Evolutionary conservation across 371 early-diverging fungal species (phyloP), one percentile per base, ranked within the genome.

Genomic region (Mortierella sp.): DNA sequence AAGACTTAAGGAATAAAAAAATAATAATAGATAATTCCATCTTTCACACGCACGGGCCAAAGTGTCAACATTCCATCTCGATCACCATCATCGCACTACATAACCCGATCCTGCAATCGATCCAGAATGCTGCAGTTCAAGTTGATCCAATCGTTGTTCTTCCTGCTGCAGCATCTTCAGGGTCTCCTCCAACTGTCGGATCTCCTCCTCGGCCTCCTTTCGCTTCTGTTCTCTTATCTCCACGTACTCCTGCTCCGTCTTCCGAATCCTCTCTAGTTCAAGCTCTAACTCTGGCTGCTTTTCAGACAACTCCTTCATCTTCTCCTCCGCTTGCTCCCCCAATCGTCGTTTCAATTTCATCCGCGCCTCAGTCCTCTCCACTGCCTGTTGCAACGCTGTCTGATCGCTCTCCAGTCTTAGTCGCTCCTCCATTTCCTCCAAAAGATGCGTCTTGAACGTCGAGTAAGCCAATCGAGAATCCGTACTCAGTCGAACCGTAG

Each of bases 391-490:
- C 1, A 76, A 48, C 9, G 56, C 55, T 32, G 47, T 27, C 24
- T 65, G 70, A 31, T 76, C 78, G 17, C 46, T 31, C 44, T 64
- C 59, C 15, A 76, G 53, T 1, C 78, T 60, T 14, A 52, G 42
- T 24, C 65, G 78, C 31, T 76, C 78, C 30, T 76, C 78, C 41
- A 46, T 6, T 32, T 76, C 65, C 17, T 56, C 28, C 28, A 46
- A 27, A 27, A 76, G 51, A 4, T 61, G 56, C 21, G 50, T 61
- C 58, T 69, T 69, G 21, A 76, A 42, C 41, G 50, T 56, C 31
- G 78, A 69, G 37, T 69, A 55, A 0, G 78, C 78, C n/a, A 76
- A 32, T n/a, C 78, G 56, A 4, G 78, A 64, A 14, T 69, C 70
- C 0, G 78, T 27, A 23, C 78, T 76, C 37, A 76, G 28, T 5